Base-by-base conservation (phyloP, 2,329 filamentous ascomycete genomes). In the Pestalotiopsis sp. region DNA sequence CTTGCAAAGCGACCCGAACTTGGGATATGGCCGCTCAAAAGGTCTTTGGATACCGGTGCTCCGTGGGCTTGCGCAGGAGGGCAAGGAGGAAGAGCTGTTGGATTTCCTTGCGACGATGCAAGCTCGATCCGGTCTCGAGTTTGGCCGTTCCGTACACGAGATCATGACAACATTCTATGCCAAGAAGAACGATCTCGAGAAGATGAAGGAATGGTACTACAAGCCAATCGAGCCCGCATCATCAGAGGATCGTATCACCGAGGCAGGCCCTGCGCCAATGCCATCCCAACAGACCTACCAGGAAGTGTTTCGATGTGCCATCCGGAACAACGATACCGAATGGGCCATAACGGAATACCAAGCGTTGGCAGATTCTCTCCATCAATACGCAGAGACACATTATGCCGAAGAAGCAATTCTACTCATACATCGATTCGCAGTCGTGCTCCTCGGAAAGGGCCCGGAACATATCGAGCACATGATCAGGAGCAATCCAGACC, bases 391-490 rank as follows among this genome's bases (percentile, higher is more conserved):
- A n/a, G 36, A 70, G n/a, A 67, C 62, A 14, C 58, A 66, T n/a
- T 67, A 70, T n/a, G 36, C 66, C 45, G 25, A 94, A 92, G 90
- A 91, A 96, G 75, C 85, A 91, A 13, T 83, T 93, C 13, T 87
- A 96, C 58, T 70, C 9, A 67, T 70, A 58, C 68, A 68, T 41
- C 88, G 93, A 66, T 95, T 92, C 90, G 91, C 93, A 38, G 90
- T 92, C 13, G 86, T 91, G 7, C 87, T 90, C 11, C 79, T 87
- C 67, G 92, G 91, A 23, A 92, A 91, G 76, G 89, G 90, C 1
- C 88, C 92, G 1, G 89, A 93, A 78, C 90, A 93, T 76, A 85
- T 95, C 69, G 86, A 89, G 67, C 88, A 90, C 72, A 94, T 95
- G 88, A 87, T 96, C 49, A 81, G 84, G 63, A 86, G 83, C 70